Evolutionary conservation across 768 basidiomycete genomes (phyloP).

Genomic region (Russula earlei): DNA sequence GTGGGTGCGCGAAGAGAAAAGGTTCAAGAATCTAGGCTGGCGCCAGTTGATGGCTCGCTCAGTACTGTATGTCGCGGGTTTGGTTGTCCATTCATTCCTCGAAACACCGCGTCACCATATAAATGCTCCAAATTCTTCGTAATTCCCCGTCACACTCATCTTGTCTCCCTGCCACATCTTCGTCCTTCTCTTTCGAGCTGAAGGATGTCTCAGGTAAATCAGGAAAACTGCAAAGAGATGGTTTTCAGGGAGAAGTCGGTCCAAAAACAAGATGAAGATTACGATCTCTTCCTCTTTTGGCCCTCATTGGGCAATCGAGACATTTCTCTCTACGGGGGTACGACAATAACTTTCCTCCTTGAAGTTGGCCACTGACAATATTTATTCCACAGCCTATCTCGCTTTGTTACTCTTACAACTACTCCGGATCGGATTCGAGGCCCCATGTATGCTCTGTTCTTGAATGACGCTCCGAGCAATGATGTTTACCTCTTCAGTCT

Average conservation of each 20-base stretch:
- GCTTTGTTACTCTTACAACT: neutral
- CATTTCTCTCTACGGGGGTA: constrained; percentile 7
- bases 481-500: constrained; percentile 1
- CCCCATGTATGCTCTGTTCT: neutral
- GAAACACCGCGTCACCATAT: constrained; percentile 12
- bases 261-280: neutral
- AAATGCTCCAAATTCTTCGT: constrained; percentile 1
- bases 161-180: neutral
- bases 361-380: neutral
- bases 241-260: neutral
- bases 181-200: neutral
- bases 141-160: neutral
- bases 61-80: neutral
- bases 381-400: constrained; percentile 1
- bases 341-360: neutral
- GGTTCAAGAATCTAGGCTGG: neutral
- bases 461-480: neutral
- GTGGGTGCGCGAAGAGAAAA: neutral
- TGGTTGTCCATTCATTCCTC: neutral
- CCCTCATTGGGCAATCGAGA: neutral
- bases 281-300: constrained; percentile 5
- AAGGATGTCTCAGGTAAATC: neutral
- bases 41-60: neutral
- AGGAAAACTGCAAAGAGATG: neutral
- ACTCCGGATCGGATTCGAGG: neutral